phyloP scores from a whole-genome alignment of 495 filamentous ascomycete species.

The Physcia stellaris region DNA sequence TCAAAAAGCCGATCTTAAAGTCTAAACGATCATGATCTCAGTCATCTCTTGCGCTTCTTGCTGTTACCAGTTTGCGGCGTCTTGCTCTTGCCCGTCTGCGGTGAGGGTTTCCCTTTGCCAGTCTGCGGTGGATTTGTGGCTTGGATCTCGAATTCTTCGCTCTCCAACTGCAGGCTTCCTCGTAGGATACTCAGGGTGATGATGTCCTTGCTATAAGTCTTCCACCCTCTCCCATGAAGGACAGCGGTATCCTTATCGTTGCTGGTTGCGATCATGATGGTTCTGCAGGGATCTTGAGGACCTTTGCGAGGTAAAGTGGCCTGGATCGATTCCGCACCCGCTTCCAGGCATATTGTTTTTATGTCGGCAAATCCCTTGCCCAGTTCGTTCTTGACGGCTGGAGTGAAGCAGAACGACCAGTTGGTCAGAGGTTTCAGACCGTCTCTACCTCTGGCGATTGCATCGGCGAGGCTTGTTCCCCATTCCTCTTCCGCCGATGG shows the following conservation, averaged over 20 bases:
- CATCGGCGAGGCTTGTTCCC: constrained; percentile 17
- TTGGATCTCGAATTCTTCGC: constrained; percentile 9
- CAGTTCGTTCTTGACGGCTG: constrained; percentile 19
- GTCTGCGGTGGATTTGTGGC: not conserved
- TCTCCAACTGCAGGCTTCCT: constrained; percentile 8
- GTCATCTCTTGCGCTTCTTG: constrained; percentile 7
- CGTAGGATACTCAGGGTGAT: constrained; percentile 14
- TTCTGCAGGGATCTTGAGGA: not conserved
- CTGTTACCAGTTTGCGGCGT: not conserved
- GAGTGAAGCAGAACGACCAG: constrained; percentile 22
- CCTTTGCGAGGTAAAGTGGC: constrained; percentile 5
- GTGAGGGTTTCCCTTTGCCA: too few relatives aligned
- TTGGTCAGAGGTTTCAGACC: constrained; percentile 16
- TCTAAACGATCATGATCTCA: too few relatives aligned
- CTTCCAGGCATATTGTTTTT: constrained; percentile 17
- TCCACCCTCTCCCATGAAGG: constrained; percentile 4
- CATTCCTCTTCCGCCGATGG: constrained; percentile 20
- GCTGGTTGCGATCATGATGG: constrained; percentile 7
- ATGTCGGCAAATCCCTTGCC: constrained; percentile 19
- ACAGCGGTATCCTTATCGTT: not conserved
- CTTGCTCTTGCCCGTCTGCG: too few relatives aligned
- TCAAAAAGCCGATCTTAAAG: too few relatives aligned
- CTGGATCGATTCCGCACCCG: constrained; percentile 15
- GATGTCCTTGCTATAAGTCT: constrained; percentile 8
- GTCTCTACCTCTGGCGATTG: constrained; percentile 13